These are phyloP conservation scores for Podaxis rugospora DNA, from an alignment of 768 basidiomycete genomes.

Conservation along the genomic window DNA sequence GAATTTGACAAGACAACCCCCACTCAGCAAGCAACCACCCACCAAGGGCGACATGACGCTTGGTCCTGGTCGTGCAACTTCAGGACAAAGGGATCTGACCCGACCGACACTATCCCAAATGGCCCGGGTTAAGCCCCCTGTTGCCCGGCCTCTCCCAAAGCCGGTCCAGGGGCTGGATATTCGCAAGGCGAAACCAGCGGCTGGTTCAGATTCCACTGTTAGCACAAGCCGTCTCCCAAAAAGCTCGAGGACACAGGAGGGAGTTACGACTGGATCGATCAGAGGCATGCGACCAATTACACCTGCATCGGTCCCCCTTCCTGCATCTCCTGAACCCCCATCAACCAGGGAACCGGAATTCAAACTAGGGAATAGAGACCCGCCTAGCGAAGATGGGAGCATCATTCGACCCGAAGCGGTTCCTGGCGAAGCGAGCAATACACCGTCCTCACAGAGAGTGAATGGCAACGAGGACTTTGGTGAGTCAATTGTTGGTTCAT, in stretches of 20 bases:
- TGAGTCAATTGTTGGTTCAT: background rate
- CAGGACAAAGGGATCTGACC: conserved; percentile 12
- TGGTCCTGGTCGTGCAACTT: background rate
- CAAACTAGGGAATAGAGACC: background rate
- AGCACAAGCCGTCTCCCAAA: background rate
- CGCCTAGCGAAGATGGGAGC: background rate
- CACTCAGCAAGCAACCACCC: background rate
- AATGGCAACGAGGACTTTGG: background rate
- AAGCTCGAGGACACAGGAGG: background rate
- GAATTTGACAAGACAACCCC: background rate
- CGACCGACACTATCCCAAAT: conserved; percentile 26
- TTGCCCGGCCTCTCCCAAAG: conserved; percentile 12
- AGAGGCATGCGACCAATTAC: conserved; percentile 18
- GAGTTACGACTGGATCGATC: conserved; percentile 4
- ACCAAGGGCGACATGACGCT: background rate
- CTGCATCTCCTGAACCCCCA: conserved; percentile 28
- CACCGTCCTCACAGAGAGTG: background rate
- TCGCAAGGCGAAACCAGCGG: background rate
- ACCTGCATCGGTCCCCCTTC: conserved; percentile 31
- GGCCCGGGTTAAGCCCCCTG: conserved; percentile 20
- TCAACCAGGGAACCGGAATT: background rate
- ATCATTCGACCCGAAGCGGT: background rate
- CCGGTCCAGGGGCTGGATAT: conserved; percentile 9
- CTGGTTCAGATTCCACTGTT: background rate
- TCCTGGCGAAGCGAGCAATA: background rate